These are phyloP conservation scores for Verticillium albo-atrum DNA, from an alignment of 2,329 filamentous ascomycete species.

Conservation along the genomic window DNA sequence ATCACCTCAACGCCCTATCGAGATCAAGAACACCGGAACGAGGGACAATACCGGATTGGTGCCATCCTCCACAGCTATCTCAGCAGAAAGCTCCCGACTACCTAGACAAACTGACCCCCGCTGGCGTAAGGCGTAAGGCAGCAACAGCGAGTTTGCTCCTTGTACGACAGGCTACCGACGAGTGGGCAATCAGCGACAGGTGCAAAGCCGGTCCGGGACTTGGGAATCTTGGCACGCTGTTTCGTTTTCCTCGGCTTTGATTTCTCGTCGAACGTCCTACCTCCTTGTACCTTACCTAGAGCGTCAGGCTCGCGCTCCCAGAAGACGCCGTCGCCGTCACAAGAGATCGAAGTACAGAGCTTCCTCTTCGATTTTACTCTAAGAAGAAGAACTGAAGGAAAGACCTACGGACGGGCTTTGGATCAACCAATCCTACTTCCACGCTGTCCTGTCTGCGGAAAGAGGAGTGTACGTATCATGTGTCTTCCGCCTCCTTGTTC, in stretches of 20 bases:
- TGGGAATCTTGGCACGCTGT: conserved; percentile 10
- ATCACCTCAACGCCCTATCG: background rate
- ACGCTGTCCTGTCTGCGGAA: conserved; percentile 14
- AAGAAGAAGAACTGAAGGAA: conserved; percentile 7
- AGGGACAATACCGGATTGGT: background rate
- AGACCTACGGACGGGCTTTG: background rate
- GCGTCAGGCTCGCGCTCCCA: background rate
- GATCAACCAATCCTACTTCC: conserved; percentile 5
- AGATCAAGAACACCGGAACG: background rate
- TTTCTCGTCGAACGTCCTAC: conserved; percentile 4
- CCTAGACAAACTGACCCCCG: background rate
- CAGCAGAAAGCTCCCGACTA: background rate
- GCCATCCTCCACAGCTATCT: background rate
- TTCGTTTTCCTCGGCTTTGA: conserved; percentile 7
- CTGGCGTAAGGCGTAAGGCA: background rate
- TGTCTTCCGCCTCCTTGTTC: conserved; percentile 27
- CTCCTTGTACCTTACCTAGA: background rate
- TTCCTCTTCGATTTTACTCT: conserved; percentile 48
- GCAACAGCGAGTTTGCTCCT: background rate
- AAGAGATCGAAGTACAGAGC: conserved; percentile 54
- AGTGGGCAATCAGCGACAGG: background rate
- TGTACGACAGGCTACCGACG: background rate
- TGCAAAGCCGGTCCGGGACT: conserved; percentile 2
- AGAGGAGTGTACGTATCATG: conserved; percentile 53
- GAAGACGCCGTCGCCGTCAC: background rate